Conservation (phyloP, 2,329 filamentous ascomycete genomes). For the Lasiodiplodia hormozganensis region DNA sequence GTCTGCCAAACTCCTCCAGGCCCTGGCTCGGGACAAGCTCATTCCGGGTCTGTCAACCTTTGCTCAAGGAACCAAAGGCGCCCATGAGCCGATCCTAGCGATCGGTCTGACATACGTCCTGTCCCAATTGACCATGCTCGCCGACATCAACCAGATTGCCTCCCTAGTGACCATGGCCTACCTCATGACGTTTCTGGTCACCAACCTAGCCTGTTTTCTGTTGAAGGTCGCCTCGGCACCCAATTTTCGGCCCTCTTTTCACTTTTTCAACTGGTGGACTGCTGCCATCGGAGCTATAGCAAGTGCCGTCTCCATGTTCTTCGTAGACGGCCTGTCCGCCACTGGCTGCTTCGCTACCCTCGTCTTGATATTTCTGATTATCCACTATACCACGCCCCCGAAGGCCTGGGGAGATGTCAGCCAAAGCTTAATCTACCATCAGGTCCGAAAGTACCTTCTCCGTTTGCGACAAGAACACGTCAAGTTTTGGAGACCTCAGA, state of each 20-base stretch:
- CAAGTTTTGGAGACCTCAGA: conserved; percentile 92
- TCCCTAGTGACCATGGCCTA: conserved; percentile 92
- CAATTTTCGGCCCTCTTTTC: conserved; percentile 87
- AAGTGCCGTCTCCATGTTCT: conserved; percentile 85
- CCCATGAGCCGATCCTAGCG: conserved; percentile 78
- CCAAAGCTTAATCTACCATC: conserved; percentile 86
- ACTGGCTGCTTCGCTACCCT: conserved; percentile 76
- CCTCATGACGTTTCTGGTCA: conserved; percentile 89
- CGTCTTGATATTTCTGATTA: conserved; percentile 79
- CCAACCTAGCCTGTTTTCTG: conserved; percentile 85
- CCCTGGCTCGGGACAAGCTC: conserved; percentile 78
- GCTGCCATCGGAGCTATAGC: conserved; percentile 76
- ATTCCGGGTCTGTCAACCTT: conserved; percentile 79
- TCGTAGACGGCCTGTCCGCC: conserved; percentile 83
- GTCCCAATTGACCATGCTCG: conserved; percentile 80
- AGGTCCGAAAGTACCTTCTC: conserved; percentile 86
- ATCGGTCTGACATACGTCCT: conserved; percentile 78
- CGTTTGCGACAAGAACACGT: conserved; percentile 87
- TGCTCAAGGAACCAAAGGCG: conserved; percentile 72
- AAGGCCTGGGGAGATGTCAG: conserved; percentile 92
- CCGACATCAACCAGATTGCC: conserved; percentile 86
- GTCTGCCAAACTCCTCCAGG: conserved; percentile 83
- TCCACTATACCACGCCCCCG: conserved; percentile 84
- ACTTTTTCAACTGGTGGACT: conserved; percentile 88
- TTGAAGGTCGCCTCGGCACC: conserved; percentile 87